Evolutionary conservation across 495 filamentous ascomycete species (phyloP).

Genomic region (Apiosordaria backusii): DNA sequence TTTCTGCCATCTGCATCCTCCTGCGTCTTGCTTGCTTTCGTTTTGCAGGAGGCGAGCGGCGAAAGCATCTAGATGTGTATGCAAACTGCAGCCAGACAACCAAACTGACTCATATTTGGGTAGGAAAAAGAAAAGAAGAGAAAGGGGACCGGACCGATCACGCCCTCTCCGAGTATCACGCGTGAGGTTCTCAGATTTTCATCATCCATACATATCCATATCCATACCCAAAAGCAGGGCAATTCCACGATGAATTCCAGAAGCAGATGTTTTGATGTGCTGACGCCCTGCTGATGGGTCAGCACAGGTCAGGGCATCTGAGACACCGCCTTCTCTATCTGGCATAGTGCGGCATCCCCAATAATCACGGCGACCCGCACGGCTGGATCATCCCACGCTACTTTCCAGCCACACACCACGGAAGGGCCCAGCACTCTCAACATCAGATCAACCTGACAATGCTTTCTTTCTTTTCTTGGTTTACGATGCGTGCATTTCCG

Average conservation of each 20-base stretch:
- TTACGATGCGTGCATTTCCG: not conserved
- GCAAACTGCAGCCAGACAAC: not conserved
- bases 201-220: not conserved
- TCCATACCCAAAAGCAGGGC: not conserved
- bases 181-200: not conserved
- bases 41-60: not conserved
- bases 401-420: conserved; percentile 7
- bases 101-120: not conserved
- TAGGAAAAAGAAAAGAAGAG: not conserved
- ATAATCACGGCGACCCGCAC: not conserved
- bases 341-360: not conserved
- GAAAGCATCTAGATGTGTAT: not conserved
- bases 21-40: not conserved
- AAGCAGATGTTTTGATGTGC: conserved; percentile 2
- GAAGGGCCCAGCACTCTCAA: not conserved
- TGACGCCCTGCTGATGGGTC: not conserved
- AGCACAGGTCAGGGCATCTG: not conserved
- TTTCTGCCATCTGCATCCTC: not conserved
- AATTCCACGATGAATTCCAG: not conserved
- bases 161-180: not conserved
- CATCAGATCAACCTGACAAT: not conserved
- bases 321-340: not conserved
- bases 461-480: conserved; percentile 3
- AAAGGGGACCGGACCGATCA: not conserved
- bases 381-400: conserved; percentile 15